Base-by-base conservation (phyloP, 202 grass and related monocot genomes). In the Elaeis oleifera region DNA sequence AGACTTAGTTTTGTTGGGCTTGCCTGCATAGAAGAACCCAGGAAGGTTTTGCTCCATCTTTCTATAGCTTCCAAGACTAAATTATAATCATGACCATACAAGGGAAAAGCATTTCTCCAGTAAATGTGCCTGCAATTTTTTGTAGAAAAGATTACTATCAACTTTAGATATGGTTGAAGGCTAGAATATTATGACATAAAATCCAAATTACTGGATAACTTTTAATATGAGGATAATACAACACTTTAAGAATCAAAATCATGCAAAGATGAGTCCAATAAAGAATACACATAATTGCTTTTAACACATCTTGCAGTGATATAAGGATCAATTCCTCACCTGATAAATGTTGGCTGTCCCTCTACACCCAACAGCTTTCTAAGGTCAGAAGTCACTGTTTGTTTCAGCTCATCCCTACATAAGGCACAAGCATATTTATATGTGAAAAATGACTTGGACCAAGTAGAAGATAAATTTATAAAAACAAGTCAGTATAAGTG, bases 21-120 rank as follows among this genome's bases (percentile, higher is more conserved):
- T 99, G 76, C 94, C 94, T 86, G 94, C 94, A 54, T 92, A 89
- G 76, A 97, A 89, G 79, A 97, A 97, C 62, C 94, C 94, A 22
- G 85, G 94, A 55, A 99, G 88, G 56, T 89, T 81, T 59, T 81
- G 76, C 80, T 97, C 88, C 94, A 99, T 89, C 75, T 89, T 99
- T 79, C 94, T 70, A 99, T 99, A 71, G 85, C 84, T 74, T 89
- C 75, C 74, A 99, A 63, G 56, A 91, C 82, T 5, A 67, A 71
- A 69, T 71, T 71, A 66, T 99, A 99, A 59, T 92, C 83, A 32
- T 63, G 82, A 39, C 75, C 85, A 73, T 92, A 99, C 80, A 99
- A 82, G 58, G 94, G 94, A 78, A 99, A 99, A 86, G 80, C 88
- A 84, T 92, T 89, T 80, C 62, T 84, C 94, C 94, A 99, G 60